Evolutionary conservation across 164 flowering plant species (phyloP).

Genomic region (Protea cynaroides): DNA sequence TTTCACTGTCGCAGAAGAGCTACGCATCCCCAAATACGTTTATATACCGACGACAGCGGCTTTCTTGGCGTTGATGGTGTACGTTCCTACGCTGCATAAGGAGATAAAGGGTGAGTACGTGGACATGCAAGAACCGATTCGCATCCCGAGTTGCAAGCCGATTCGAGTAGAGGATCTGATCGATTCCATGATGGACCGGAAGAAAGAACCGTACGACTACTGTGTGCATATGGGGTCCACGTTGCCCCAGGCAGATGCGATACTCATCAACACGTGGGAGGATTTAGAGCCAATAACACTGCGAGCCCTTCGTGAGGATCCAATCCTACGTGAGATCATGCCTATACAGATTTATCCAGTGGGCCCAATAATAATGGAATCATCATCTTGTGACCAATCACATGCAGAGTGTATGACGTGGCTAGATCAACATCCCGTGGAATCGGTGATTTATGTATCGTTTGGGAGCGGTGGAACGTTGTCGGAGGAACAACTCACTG

Average conservation of each 20-base stretch:
- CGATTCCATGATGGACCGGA: conserved; percentile 20
- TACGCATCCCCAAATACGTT: neutral
- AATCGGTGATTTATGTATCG: too few species aligned
- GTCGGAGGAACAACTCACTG: conserved; percentile 29
- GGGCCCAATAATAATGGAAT: conserved; percentile 34
- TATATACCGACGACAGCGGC: neutral
- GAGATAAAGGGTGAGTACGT: conserved; percentile 17
- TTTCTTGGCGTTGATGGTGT: conserved; percentile 13
- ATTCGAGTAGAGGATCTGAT: conserved; percentile 23
- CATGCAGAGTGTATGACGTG: conserved; percentile 11
- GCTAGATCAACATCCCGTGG: conserved; percentile 27
- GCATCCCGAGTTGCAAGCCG: conserved; percentile 39
- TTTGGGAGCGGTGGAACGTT: conserved; percentile 3
- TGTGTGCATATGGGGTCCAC: conserved; percentile 12
- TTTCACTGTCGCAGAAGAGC: neutral
- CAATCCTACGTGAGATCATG: conserved; percentile 2
- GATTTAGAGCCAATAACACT: conserved; percentile 31
- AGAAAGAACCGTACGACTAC: conserved; percentile 9
- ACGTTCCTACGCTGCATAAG: conserved; percentile 22
- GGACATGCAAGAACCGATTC: conserved; percentile 15
- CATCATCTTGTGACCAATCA: neutral
- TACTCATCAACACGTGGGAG: conserved; percentile 38
- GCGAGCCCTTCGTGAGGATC: conserved; percentile 14
- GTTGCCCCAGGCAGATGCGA: conserved; percentile 27
- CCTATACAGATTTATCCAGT: conserved; percentile 28